Evolutionary conservation across 495 filamentous ascomycete genomes (phyloP).

Genomic region (Podospora pseudopauciseta): DNA sequence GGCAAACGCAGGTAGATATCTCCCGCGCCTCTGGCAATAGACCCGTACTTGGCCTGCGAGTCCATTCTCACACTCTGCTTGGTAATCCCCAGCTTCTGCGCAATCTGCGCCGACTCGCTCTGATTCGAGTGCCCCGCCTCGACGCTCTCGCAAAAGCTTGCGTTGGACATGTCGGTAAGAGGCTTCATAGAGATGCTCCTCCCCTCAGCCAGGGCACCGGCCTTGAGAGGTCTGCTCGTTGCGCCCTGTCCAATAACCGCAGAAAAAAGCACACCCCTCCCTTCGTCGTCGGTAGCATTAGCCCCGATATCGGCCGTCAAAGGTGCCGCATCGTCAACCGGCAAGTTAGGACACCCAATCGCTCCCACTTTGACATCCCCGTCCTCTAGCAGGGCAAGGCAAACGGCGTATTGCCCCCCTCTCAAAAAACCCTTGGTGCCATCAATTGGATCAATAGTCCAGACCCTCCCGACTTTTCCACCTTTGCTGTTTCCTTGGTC

Average conservation of each 20-base stretch:
- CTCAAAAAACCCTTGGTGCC: constrained; percentile 95
- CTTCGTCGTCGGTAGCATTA: constrained; percentile 61
- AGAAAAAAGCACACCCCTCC: constrained; percentile 79
- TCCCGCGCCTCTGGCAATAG: constrained; percentile 89
- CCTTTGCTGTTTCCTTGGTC: constrained; percentile 79
- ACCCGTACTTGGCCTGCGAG: constrained; percentile 96
- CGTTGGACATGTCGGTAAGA: constrained; percentile 67
- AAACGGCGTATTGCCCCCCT: constrained; percentile 97
- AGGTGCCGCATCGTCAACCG: constrained; percentile 69
- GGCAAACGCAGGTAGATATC: constrained; percentile 92
- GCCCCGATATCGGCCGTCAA: constrained; percentile 63
- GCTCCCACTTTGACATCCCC: constrained; percentile 95
- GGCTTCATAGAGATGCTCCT: constrained; percentile 73
- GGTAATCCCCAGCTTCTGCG: constrained; percentile 77
- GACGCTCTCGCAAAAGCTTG: constrained; percentile 92
- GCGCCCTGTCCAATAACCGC: constrained; percentile 75
- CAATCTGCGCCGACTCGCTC: constrained; percentile 79
- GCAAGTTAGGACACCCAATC: constrained; percentile 91
- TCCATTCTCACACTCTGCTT: constrained; percentile 85
- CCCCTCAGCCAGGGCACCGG: constrained; percentile 53
- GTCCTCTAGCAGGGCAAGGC: constrained; percentile 84
- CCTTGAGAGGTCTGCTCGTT: constrained; percentile 64
- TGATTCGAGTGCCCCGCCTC: constrained; percentile 89
- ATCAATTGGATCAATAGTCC: constrained; percentile 96
- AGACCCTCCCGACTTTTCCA: constrained; percentile 78